Evolutionary conservation across 345 rosid species (phyloP).

Genomic region (Bruguiera gymnorhiza): DNA sequence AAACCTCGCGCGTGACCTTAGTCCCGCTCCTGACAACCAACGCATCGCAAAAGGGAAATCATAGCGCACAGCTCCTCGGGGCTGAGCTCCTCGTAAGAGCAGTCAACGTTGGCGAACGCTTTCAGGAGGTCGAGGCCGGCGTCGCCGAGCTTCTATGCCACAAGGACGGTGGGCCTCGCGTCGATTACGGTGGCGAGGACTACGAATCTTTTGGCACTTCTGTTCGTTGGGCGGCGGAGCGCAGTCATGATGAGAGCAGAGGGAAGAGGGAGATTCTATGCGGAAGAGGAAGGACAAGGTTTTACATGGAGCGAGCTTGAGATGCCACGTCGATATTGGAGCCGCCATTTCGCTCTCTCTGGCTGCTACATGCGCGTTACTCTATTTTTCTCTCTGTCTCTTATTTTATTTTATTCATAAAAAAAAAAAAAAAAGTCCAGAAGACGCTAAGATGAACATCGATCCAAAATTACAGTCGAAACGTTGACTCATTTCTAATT

Average conservation of each 20-base stretch:
- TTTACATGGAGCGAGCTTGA: neutral
- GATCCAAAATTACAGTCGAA: too few species aligned
- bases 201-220: neutral
- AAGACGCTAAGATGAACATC: too few species aligned
- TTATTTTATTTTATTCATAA: too few species aligned
- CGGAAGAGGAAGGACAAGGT: too few species aligned
- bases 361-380: too few species aligned
- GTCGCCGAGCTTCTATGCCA: conserved; percentile 23
- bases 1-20: conserved; percentile 18
- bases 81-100: conserved; percentile 23
- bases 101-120: conserved; percentile 23
- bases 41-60: conserved; percentile 21
- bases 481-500: too few species aligned
- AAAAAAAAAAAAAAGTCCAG: too few species aligned
- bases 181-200: conserved; percentile 13
- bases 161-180: conserved; percentile 21
- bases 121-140: conserved; percentile 22
- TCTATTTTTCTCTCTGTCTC: too few species aligned
- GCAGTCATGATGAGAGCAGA: neutral
- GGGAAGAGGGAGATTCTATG: conserved; percentile 8
- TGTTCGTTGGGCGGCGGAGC: neutral
- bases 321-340: conserved; percentile 10
- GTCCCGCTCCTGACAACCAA: conserved; percentile 22
- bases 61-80: conserved; percentile 21
- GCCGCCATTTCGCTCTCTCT: neutral